Percentiles rank a stretch among this genome's conserved stretches.
Evolutionary conservation across 169 alveolate species (phyloP).

Genomic region (Plasmodium knowlesi): DNA sequence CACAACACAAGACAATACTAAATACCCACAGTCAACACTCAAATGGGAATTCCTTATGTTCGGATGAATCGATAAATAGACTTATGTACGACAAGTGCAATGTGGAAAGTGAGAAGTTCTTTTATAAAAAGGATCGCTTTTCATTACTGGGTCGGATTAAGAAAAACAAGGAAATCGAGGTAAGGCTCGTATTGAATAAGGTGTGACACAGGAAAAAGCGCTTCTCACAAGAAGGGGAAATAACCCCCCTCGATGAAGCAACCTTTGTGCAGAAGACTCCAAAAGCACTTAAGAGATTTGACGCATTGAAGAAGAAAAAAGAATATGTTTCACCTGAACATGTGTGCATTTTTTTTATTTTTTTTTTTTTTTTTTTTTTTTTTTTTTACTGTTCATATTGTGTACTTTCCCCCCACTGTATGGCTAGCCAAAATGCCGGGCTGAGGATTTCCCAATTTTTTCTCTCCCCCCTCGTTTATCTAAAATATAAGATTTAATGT

Average conservation of each 20-base stretch:
- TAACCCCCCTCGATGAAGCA: neutral
- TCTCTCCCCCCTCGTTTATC: neutral
- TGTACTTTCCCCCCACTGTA: neutral
- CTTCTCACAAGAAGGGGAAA: neutral
- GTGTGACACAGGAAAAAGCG: neutral
- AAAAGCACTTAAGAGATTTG: neutral
- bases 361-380: no score
- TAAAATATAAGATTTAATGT: neutral
- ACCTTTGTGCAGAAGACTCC: neutral
- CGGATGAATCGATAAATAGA: conserved; percentile 28
- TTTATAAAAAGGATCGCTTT: conserved; percentile 35
- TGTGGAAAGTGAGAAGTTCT: conserved; percentile 9
- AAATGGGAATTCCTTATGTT: conserved; percentile 7
- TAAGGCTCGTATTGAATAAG: conserved; percentile 31
- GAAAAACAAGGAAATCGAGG: conserved; percentile 53
- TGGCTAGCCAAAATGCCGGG: neutral
- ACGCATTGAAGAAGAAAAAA: neutral
- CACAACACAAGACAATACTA: neutral
- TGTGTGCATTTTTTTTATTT: neutral
- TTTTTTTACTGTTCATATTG: neutral
- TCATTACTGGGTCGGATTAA: conserved; percentile 50
- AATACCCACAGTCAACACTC: conserved; percentile 8
- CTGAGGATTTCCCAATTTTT: neutral
- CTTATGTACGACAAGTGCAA: conserved; percentile 4
- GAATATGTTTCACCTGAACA: neutral